Evolutionary conservation across 495 filamentous ascomycete genomes (phyloP).

Genomic region (Neurospora sp.): DNA sequence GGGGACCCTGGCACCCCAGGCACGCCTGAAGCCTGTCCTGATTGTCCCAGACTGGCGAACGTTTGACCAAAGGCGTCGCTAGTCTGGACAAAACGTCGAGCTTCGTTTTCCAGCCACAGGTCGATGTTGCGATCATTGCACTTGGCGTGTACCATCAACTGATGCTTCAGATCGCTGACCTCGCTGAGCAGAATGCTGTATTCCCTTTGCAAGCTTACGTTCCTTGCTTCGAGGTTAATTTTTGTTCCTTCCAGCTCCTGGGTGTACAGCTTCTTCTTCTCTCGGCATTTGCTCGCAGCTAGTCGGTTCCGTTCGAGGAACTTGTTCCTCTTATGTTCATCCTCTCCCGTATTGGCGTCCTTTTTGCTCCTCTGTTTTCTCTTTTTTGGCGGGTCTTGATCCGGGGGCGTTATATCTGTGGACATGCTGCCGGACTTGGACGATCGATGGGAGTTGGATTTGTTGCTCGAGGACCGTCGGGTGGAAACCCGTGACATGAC

Average conservation of each 20-base stretch:
- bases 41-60: slow-evolving; percentile 13
- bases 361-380: slow-evolving; percentile 7
- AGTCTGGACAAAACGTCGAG: slow-evolving; percentile 28
- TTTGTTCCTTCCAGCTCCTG: slow-evolving; percentile 45
- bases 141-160: slow-evolving; percentile 48
- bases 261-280: slow-evolving; percentile 75
- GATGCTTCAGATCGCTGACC: slow-evolving; percentile 44
- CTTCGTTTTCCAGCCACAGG: slow-evolving; percentile 36
- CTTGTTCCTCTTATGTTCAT: slow-evolving; percentile 26
- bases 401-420: slow-evolving; percentile 17
- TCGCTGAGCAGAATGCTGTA: slow-evolving; percentile 33
- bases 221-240: slow-evolving; percentile 26
- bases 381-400: slow-evolving; percentile 12
- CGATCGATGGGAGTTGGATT: slow-evolving; percentile 12
- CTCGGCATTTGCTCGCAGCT: slow-evolving; percentile 77
- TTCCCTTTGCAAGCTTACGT: slow-evolving; percentile 26
- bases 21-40: neutral
- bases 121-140: slow-evolving; percentile 46
- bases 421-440: slow-evolving; percentile 11
- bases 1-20: slow-evolving; percentile 3
- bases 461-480: slow-evolving; percentile 15
- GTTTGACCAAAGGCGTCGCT: slow-evolving; percentile 21
- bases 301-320: slow-evolving; percentile 74
- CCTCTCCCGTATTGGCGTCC: slow-evolving; percentile 7
- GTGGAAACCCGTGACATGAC: slow-evolving; percentile 12